Base-by-base conservation (phyloP, 306 rosid species). In the Lupinus albus region DNA sequence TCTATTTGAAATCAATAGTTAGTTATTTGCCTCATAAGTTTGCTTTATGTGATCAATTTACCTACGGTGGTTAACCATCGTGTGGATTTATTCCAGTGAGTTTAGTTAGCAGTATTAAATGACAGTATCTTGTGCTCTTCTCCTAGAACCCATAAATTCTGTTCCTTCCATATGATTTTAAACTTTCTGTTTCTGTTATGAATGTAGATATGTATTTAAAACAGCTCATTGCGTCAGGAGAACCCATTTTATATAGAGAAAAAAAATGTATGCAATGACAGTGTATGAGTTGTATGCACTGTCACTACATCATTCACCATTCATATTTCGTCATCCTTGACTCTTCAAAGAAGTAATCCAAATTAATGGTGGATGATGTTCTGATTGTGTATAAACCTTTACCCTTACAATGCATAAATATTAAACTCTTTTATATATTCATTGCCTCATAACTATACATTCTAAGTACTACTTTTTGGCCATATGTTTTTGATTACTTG, bases 401-500 rank as follows among this genome's bases (percentile, higher is more conserved):
- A n/a, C n/a, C n/a, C n/a, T n/a, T n/a, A n/a, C n/a, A n/a, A n/a
- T n/a, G n/a, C n/a, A n/a, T n/a, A n/a, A n/a, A n/a, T n/a, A n/a
- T n/a, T n/a, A n/a, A n/a, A n/a, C n/a, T n/a, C n/a, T n/a, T n/a
- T n/a, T n/a, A 3, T 58, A 11, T 33, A 33, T 11, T 15, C 33
- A 17, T 61, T 56, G 39, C 65, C 48, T 61, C 17, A 28, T 36
- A n/a, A 33, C 14, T 30, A 7, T 20, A 58, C 44, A 52, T 52
- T 73, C 20, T 18, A 35, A 64, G 42, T 45, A n/a, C 59, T 9
- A 15, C 61, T 21, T 42, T 15, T 41, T 20, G 64, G 28, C 5
- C 20, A 58, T 18, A 50, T 59, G 21, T 16, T 36, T 25, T 68
- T 9, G 45, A 44, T 70, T 62, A 11, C 74, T 73, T 70, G 69